Base-by-base conservation (phyloP, 2,329 filamentous ascomycete species). In the Colletotrichum nymphaeae region DNA sequence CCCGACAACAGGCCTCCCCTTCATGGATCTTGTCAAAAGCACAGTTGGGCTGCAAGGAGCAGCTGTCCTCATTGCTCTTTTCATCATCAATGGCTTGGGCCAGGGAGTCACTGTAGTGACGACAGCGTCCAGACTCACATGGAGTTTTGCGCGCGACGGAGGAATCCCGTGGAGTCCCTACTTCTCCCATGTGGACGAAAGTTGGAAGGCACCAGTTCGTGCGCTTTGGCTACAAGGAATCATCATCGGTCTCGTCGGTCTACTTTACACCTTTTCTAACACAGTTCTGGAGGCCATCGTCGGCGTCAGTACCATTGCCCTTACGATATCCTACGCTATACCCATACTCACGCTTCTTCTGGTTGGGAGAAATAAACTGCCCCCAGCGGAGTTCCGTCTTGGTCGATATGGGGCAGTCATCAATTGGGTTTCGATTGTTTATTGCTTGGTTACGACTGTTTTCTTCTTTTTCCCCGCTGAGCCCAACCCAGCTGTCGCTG, bases 301-400 rank as follows among this genome's bases (percentile, higher is more conserved):
- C 24, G 87, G 86, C 74, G 88, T 89, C 74, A 88, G 87, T 80
- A 89, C 88, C 12, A 89, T 90, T 68, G 87, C 88, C 1, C 81
- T 90, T 1, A 90, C 88, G 2, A 83, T 90, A 3, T 90, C 84
- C 5, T 87, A 86, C 76, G 84, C 26, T 8, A 69, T 63, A n/a
- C 42, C 42, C 19, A n/a, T 46, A 19, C 42, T 46, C 85, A n/a
- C 42, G 19, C 42, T 46, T n/a, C 42, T 19, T 16, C 5, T 64
- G 6, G 14, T 69, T 22, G 67, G 9, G 46, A 53, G 63, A 28
- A 46, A 16, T 8, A 46, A 46, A 46, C 6, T 46, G 14, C 42
- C 42, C 7, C 42, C 42, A 19, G 19, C 16, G 19, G 42, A 46
- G n/a, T 46, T 46, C 42, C 19, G 42, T 8, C 42, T 46, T 46